Evolutionary conservation across 164 flowering plant species (phyloP).

Genomic region (Malania oleifera): DNA sequence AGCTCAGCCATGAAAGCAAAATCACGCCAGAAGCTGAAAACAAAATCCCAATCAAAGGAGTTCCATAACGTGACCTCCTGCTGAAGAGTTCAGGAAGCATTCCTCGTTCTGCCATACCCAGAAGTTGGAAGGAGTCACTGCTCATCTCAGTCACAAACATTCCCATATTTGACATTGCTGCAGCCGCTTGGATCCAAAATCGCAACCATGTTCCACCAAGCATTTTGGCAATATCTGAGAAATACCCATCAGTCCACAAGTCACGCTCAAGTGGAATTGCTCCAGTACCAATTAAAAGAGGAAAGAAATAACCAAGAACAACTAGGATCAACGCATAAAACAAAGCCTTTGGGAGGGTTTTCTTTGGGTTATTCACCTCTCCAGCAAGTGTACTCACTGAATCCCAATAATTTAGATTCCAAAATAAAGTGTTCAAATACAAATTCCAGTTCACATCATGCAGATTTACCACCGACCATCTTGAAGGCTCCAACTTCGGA

Average conservation of each 20-base stretch:
- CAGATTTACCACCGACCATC: slow-evolving; percentile 42
- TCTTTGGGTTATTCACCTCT: slow-evolving; percentile 49
- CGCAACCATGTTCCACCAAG: slow-evolving; percentile 54
- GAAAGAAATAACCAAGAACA: slow-evolving; percentile 43
- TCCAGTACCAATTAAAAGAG: slow-evolving; percentile 46
- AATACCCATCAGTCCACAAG: slow-evolving; percentile 52
- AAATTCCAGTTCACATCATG: slow-evolving; percentile 41
- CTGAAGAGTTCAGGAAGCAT: slow-evolving; percentile 50
- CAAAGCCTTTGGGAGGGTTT: slow-evolving; percentile 45
- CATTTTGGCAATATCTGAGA: slow-evolving; percentile 41
- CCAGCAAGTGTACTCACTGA: slow-evolving; percentile 56
- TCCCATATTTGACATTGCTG: slow-evolving; percentile 57
- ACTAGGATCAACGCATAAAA: slow-evolving; percentile 44
- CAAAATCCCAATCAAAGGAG: slow-evolving; percentile 45
- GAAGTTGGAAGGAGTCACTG: slow-evolving; percentile 57
- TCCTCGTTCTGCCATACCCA: slow-evolving; percentile 62
- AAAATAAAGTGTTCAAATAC: slow-evolving; percentile 53
- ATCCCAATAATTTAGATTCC: slow-evolving; percentile 67
- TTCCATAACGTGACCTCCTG: slow-evolving; percentile 46
- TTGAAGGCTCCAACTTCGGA: slow-evolving; percentile 39
- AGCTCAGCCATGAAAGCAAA: slow-evolving; percentile 51
- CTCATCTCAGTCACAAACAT: slow-evolving; percentile 63
- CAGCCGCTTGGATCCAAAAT: slow-evolving; percentile 47
- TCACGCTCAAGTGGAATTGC: slow-evolving; percentile 36
- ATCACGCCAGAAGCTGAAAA: slow-evolving; percentile 56